These are phyloP conservation scores for Irpex rosettiformis DNA, from an alignment of 1,284 basidiomycete genomes.

Conservation along the genomic window DNA sequence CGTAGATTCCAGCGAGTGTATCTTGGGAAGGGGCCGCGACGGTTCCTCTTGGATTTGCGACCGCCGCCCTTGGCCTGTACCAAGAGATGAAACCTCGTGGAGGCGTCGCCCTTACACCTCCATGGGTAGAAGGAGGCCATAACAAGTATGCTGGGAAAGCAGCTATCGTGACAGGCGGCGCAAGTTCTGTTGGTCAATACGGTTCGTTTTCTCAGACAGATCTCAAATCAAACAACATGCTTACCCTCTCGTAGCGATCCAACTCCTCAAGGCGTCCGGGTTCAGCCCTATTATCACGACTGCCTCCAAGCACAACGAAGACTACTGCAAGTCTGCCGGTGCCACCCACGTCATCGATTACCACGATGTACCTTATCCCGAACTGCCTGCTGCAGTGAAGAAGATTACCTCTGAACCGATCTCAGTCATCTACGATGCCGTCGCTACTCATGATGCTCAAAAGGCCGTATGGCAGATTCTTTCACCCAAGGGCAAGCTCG, in stretches of 20 bases:
- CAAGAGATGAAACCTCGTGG: conserved; percentile 14
- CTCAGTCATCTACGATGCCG: conserved; percentile 17
- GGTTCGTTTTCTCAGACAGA: conserved; percentile 17
- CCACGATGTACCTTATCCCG: conserved; percentile 6
- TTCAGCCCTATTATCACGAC: conserved; percentile 25
- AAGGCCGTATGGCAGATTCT: conserved; percentile 23
- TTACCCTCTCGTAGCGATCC: conserved; percentile 18
- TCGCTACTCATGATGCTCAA: conserved; percentile 27
- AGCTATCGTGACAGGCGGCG: conserved; percentile 34
- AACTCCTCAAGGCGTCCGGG: conserved; percentile 26
- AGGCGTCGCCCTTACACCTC: conserved; percentile 14
- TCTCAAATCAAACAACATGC: not conserved
- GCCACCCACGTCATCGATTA: conserved; percentile 30
- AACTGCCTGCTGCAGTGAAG: conserved; percentile 11
- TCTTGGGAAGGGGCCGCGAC: conserved; percentile 20
- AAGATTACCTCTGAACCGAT: conserved; percentile 14
- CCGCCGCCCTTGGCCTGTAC: conserved; percentile 17
- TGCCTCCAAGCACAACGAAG: conserved; percentile 26
- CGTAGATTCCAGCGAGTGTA: conserved; percentile 16
- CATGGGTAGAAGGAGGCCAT: conserved; percentile 18
- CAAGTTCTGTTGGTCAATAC: conserved; percentile 36
- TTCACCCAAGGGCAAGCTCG: conserved; percentile 6
- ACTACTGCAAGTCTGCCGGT: conserved; percentile 29
- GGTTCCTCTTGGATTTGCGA: conserved; percentile 17
- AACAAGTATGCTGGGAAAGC: conserved; percentile 27